Conservation (phyloP, 2,329 filamentous ascomycete genomes). For the Curvularia sp. region DNA sequence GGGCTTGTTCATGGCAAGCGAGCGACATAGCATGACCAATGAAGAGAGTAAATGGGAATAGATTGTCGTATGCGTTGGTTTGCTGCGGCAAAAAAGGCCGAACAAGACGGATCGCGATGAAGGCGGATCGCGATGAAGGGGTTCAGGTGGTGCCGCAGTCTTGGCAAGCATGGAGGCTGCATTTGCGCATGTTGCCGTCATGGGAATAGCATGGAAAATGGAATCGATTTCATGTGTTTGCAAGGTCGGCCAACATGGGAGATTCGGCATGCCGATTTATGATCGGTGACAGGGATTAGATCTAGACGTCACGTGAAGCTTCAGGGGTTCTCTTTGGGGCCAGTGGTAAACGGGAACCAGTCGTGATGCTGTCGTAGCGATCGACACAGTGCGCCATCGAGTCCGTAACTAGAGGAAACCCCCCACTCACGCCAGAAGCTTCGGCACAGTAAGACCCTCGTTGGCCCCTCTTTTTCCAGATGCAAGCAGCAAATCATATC, state of each 20-base stretch:
- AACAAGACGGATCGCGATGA: background rate
- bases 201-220: constrained; percentile 3
- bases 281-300: background rate
- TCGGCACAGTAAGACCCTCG: constrained; percentile 7
- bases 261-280: constrained; percentile 12
- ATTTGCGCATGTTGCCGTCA: constrained; percentile 6
- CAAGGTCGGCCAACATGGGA: constrained; percentile 2
- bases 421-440: constrained; percentile 7
- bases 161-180: constrained; percentile 4
- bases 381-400: constrained; percentile 6
- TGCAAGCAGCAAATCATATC: background rate
- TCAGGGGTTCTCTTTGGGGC: background rate
- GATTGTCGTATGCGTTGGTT: background rate
- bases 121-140: constrained; percentile 3
- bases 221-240: constrained; percentile 8
- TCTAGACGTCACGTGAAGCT: constrained; percentile 4
- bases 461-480: background rate
- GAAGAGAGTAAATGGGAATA: background rate
- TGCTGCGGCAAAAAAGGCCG: background rate
- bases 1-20: background rate
- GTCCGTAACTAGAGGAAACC: background rate
- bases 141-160: background rate
- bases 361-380: background rate
- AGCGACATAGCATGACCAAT: constrained; percentile 1
- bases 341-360: background rate